A percentile compares a stretch with the other conserved stretches of the same genome.
These are phyloP conservation scores for Medicago arabica DNA, from an alignment of 306 rosid genomes.

Conservation along the genomic window DNA sequence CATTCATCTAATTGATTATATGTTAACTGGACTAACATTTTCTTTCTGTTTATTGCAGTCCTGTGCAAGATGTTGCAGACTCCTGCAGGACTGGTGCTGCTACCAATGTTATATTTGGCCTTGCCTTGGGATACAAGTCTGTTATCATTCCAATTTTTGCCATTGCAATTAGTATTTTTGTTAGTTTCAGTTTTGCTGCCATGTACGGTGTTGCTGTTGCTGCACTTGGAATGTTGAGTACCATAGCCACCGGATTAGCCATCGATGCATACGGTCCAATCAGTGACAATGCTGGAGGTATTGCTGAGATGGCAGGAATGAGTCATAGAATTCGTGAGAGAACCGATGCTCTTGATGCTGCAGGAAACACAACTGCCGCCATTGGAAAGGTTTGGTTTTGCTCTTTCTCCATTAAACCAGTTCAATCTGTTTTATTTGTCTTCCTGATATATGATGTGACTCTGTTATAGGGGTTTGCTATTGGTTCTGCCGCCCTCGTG, in stretches of 20 bases:
- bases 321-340: slow-evolving; percentile 92
- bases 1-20: not conserved
- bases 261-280: slow-evolving; percentile 98
- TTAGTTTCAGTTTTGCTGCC: slow-evolving; percentile 95
- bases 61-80: slow-evolving; percentile 98
- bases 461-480: slow-evolving; percentile 79
- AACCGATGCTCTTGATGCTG: slow-evolving; percentile 99
- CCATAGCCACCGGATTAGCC: slow-evolving; percentile 96
- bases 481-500: slow-evolving; percentile 96
- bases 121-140: slow-evolving; percentile 98
- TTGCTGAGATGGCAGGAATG: slow-evolving; percentile 99
- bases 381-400: slow-evolving; percentile 80
- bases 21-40: not conserved
- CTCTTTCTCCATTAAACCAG: not conserved
- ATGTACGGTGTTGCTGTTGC: slow-evolving; percentile 98
- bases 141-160: slow-evolving; percentile 97
- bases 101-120: slow-evolving; percentile 95
- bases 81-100: slow-evolving; percentile 99
- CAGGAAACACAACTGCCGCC: slow-evolving; percentile 98
- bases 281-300: slow-evolving; percentile 98
- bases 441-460: slow-evolving; percentile 29
- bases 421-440: not conserved
- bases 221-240: slow-evolving; percentile 97
- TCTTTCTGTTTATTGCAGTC: slow-evolving; percentile 57
- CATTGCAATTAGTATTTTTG: slow-evolving; percentile 85